A percentile compares a stretch with the other conserved stretches of the same genome.
These are phyloP conservation scores for Thraustotheca clavata DNA, from an alignment of 352 stramenopile species.

Conservation along the genomic window DNA sequence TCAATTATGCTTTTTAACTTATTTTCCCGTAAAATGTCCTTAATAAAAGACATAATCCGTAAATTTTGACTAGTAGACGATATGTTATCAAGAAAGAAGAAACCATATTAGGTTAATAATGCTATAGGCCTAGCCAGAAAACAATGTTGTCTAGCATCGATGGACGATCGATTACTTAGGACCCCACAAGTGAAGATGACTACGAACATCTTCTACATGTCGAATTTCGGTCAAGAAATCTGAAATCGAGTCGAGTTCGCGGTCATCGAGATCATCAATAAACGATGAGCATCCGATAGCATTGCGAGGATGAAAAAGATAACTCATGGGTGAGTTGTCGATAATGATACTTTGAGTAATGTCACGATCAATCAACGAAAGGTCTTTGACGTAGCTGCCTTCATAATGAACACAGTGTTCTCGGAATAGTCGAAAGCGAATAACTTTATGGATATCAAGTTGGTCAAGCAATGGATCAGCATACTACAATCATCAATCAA, in stretches of 20 bases:
- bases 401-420: conserved; percentile 95
- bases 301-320: conserved; percentile 94
- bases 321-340: conserved; percentile 98
- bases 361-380: conserved; percentile 91
- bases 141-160: too few species aligned
- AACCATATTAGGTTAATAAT: too few species aligned
- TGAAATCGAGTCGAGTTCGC: conserved; percentile 82
- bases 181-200: conserved; percentile 61
- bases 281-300: conserved; percentile 81
- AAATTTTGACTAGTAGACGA: too few species aligned
- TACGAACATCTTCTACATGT: conserved; percentile 50
- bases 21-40: too few species aligned
- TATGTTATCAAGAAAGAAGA: too few species aligned
- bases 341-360: conserved; percentile 96
- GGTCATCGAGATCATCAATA: conserved; percentile 85
- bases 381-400: conserved; percentile 96
- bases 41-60: too few species aligned
- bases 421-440: conserved; percentile 86
- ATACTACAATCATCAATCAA: conserved; percentile 62
- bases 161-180: conserved; percentile 27
- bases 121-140: too few species aligned
- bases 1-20: too few species aligned
- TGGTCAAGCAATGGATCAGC: conserved; percentile 95
- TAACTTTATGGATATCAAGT: conserved; percentile 87
- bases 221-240: conserved; percentile 50